A percentile compares a stretch with the other conserved stretches of the same genome.
These are phyloP conservation scores for Fusarium sp. DNA, from an alignment of 2,329 filamentous ascomycete species.

Conservation along the genomic window DNA sequence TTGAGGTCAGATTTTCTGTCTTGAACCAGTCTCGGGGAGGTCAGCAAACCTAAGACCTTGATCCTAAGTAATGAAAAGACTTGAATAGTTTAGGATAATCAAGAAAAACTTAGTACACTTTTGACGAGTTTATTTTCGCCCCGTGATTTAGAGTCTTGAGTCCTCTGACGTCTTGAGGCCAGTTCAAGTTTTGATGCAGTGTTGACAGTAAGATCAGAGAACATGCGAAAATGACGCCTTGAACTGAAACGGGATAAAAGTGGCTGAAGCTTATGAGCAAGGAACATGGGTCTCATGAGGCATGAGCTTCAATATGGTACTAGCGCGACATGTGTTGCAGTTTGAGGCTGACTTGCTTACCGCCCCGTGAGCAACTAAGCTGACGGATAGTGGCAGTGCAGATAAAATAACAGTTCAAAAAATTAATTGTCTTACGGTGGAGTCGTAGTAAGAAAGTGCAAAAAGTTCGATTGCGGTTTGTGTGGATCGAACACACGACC, in stretches of 20 bases:
- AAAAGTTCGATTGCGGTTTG: constrained; percentile 18
- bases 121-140: no score
- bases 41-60: no score
- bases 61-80: no score
- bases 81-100: no score
- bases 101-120: no score
- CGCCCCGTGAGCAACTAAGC: no score
- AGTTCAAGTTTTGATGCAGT: background rate
- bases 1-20: no score
- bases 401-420: background rate
- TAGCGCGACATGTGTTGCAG: no score
- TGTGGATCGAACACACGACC: constrained; percentile 35
- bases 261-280: background rate
- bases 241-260: background rate
- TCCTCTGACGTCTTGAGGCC: no score
- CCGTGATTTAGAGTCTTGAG: no score
- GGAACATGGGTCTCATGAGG: background rate
- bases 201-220: background rate
- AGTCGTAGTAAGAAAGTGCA: background rate
- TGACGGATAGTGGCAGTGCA: background rate
- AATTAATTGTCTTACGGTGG: rapidly evolving
- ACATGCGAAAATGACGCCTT: background rate
- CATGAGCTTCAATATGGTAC: no score
- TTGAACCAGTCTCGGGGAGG: no score
- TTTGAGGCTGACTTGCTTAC: background rate